phyloP scores from a whole-genome alignment of 2,329 filamentous ascomycete species.

The Microsporum ferrugineum region DNA sequence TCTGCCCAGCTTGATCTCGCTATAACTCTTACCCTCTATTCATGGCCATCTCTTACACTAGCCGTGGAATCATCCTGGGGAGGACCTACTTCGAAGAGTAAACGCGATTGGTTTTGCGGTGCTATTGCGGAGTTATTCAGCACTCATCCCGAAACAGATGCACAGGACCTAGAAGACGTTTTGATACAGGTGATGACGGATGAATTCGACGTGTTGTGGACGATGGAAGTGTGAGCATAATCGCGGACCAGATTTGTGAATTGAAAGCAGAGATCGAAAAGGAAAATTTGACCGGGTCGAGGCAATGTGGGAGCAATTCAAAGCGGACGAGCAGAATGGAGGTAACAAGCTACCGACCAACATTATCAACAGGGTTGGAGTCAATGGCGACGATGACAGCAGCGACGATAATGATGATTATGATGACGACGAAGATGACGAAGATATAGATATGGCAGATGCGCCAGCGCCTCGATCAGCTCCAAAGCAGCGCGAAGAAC shows the following conservation, averaged over 20 bases:
- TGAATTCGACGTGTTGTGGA: constrained; percentile 90
- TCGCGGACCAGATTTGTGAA: constrained; percentile 61
- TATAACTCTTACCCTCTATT: constrained; percentile 71
- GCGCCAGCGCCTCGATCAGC: constrained; percentile 40
- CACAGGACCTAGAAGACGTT: constrained; percentile 70
- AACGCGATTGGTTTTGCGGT: constrained; percentile 93
- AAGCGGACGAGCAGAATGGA: constrained; percentile 28
- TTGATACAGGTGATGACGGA: constrained; percentile 86
- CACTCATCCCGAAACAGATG: constrained; percentile 51
- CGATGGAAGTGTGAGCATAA: constrained; percentile 67
- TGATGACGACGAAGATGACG: constrained; percentile 33
- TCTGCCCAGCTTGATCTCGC: constrained; percentile 69
- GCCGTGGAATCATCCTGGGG: constrained; percentile 83
- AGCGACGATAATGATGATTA: constrained; percentile 48
- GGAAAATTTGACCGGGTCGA: constrained; percentile 57
- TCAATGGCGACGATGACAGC: constrained; percentile 42
- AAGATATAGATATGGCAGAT: constrained; percentile 50
- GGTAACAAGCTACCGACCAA: constrained; percentile 28
- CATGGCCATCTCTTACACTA: constrained; percentile 79
- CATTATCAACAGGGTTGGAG: constrained; percentile 29
- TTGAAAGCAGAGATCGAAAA: constrained; percentile 53
- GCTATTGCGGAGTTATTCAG: constrained; percentile 70
- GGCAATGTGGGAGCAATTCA: constrained; percentile 43
- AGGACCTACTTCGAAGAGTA: constrained; percentile 68
- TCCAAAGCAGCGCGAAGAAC: constrained; percentile 52